Conservation (phyloP, 1,139 yeast genomes). For the Kurtzmaniella quercitrusa region DNA sequence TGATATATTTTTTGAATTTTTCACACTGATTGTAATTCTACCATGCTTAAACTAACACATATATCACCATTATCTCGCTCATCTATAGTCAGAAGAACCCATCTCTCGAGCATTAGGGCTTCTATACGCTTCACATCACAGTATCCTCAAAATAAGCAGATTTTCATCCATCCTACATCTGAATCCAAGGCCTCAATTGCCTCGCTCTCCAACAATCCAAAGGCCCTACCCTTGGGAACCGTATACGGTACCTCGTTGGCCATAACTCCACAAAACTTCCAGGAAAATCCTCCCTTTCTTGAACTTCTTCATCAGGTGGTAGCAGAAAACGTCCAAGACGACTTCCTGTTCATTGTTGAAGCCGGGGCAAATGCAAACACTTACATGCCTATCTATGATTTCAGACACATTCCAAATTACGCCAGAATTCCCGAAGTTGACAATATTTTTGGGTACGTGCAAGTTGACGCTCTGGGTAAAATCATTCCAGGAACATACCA, state of each 20-base stretch:
- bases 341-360: constrained; percentile 57
- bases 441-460: constrained; percentile 68
- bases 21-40: too few species aligned
- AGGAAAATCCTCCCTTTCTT: constrained; percentile 25
- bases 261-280: constrained; percentile 22
- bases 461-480: constrained; percentile 51
- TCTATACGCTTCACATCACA: background rate
- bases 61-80: background rate
- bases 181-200: constrained; percentile 5
- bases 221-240: constrained; percentile 27
- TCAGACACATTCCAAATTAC: constrained; percentile 60
- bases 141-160: constrained; percentile 22
- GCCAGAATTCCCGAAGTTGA: constrained; percentile 73
- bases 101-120: background rate
- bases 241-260: constrained; percentile 9
- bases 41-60: background rate
- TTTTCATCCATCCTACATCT: constrained; percentile 18
- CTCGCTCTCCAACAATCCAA: constrained; percentile 33
- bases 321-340: constrained; percentile 30
- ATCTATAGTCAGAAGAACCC: background rate
- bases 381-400: constrained; percentile 70
- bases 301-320: constrained; percentile 24
- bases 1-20: too few species aligned
- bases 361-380: constrained; percentile 58
- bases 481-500: constrained; percentile 58